Percentiles rank a stretch among this genome's conserved stretches.
These are phyloP conservation scores for Priceomyces haplophilus DNA, from an alignment of 805 yeast species.

Conservation along the genomic window DNA sequence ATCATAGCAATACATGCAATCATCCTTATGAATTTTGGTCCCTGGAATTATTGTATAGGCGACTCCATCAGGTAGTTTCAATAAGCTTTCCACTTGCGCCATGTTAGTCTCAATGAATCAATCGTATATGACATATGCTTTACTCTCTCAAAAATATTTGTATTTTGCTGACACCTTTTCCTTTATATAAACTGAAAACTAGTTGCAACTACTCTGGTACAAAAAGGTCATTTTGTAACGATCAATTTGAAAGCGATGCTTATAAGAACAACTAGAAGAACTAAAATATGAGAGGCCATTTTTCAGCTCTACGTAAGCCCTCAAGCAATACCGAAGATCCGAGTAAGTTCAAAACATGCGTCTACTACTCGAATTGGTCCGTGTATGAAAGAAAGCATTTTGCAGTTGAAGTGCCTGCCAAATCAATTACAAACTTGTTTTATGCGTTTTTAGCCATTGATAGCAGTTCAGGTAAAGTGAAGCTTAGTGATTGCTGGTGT, in stretches of 20 bases:
- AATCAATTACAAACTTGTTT: slow-evolving; percentile 60
- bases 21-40: slow-evolving; percentile 70
- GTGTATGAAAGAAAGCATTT: slow-evolving; percentile 42
- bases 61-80: slow-evolving; percentile 11
- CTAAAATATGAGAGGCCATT: background rate
- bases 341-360: slow-evolving; percentile 18
- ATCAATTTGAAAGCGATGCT: background rate
- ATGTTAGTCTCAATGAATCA: no score
- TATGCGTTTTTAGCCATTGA: slow-evolving; percentile 75
- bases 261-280: background rate
- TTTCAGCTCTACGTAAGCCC: background rate
- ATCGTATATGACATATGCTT: no score
- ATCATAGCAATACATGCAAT: slow-evolving; percentile 83
- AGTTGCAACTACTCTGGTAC: background rate
- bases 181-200: background rate
- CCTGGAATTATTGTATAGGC: slow-evolving; percentile 18
- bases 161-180: background rate
- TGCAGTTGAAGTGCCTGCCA: slow-evolving; percentile 61
- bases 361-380: slow-evolving; percentile 55
- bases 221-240: background rate
- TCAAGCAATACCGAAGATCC: background rate
- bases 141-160: no score
- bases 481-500: slow-evolving; percentile 61
- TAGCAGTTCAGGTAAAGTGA: slow-evolving; percentile 48
- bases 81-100: slow-evolving; percentile 6